Evolutionary conservation across 352 stramenopile genomes (phyloP).

Genomic region (Plasmopara viticola): DNA sequence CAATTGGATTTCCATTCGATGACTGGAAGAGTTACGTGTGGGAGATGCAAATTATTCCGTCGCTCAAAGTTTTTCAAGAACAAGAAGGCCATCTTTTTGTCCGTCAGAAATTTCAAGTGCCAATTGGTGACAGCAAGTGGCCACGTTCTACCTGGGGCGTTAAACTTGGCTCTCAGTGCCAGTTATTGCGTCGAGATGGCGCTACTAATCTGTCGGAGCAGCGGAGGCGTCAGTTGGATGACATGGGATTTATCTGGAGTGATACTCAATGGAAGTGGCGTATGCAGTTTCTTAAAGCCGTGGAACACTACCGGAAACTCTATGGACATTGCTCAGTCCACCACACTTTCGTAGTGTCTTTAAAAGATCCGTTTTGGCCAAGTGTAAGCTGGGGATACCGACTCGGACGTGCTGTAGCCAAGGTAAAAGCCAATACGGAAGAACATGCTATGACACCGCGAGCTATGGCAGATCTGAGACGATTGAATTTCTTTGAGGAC

Average conservation of each 20-base stretch:
- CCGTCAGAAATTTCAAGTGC: conserved; percentile 85
- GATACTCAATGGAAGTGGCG: conserved; percentile 66
- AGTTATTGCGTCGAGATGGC: conserved; percentile 69
- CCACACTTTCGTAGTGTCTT: conserved; percentile 84
- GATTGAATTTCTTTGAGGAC: conserved; percentile 38
- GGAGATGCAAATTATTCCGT: conserved; percentile 61
- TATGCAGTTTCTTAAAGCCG: conserved; percentile 50
- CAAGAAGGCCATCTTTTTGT: conserved; percentile 90
- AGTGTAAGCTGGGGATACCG: conserved; percentile 69
- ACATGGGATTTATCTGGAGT: conserved; percentile 67
- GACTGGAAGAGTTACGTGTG: conserved; percentile 72
- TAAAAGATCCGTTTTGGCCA: conserved; percentile 66
- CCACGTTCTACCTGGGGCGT: conserved; percentile 83
- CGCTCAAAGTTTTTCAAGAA: conserved; percentile 74
- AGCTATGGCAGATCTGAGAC: conserved; percentile 28
- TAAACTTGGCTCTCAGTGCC: conserved; percentile 86
- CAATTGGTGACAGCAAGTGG: conserved; percentile 60
- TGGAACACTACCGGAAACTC: conserved; percentile 69
- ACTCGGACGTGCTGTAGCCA: conserved; percentile 63
- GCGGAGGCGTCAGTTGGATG: conserved; percentile 43
- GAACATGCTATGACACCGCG: conserved; percentile 29
- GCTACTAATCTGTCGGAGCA: conserved; percentile 11
- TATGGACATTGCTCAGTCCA: conserved; percentile 87
- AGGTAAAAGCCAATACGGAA: conserved; percentile 20
- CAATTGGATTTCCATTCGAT: conserved; percentile 57